These are phyloP conservation scores for Chrysanthemum makinoi DNA, from an alignment of 129 eudicot species.

Conservation along the genomic window DNA sequence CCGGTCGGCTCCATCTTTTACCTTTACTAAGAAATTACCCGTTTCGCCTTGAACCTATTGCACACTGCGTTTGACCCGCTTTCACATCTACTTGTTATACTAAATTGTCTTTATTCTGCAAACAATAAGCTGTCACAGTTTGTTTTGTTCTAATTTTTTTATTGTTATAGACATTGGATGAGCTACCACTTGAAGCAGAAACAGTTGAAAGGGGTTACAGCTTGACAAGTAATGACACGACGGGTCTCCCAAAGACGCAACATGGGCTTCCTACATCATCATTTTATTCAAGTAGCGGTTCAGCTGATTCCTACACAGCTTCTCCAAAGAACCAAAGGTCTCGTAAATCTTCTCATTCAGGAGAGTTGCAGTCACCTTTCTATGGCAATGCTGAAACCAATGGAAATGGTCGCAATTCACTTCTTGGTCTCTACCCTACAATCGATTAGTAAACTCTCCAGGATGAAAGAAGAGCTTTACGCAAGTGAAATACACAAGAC, in stretches of 20 bases:
- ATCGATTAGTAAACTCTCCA: conserved; percentile 31
- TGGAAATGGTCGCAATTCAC: conserved; percentile 62
- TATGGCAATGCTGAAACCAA: conserved; percentile 56
- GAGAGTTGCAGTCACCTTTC: conserved; percentile 68
- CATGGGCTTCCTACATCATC: conserved; percentile 42
- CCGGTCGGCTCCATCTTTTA: neutral
- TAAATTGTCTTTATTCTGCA: neutral
- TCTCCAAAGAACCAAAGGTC: conserved; percentile 71
- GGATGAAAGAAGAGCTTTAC: conserved; percentile 9
- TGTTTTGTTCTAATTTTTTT: neutral
- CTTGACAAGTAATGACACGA: conserved; percentile 52
- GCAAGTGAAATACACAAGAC: conserved; percentile 3
- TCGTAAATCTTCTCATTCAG: conserved; percentile 84
- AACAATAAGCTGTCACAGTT: neutral
- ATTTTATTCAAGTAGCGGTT: conserved; percentile 54
- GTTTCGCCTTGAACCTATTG: neutral
- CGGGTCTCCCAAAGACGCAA: conserved; percentile 73
- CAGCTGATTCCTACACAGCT: conserved; percentile 61
- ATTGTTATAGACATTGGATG: conserved; percentile 70
- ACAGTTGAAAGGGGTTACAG: conserved; percentile 87
- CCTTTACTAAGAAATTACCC: neutral
- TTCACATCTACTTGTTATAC: neutral
- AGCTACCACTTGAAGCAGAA: conserved; percentile 93
- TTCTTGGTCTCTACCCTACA: conserved; percentile 55
- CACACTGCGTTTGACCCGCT: neutral